Evolutionary conservation across 2,329 filamentous ascomycete species (phyloP), one percentile per base, ranked within the genome.

Genomic region (Lasiodiplodia hormozganensis): DNA sequence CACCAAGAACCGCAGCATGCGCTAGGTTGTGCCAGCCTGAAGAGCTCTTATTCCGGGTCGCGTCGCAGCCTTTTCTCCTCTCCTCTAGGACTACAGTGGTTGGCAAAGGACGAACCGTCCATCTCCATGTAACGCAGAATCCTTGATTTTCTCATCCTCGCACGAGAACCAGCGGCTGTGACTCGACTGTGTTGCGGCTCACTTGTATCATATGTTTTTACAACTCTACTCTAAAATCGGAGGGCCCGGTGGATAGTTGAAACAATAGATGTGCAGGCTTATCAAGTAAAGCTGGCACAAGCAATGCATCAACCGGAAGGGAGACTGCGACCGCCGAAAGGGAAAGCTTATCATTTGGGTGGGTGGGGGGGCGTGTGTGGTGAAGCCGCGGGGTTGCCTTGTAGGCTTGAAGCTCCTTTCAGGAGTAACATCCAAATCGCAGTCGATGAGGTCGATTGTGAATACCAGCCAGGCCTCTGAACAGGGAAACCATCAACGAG

Each of bases 141-240:
- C 25, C 60, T 21, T 64, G 60, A 64, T 52, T 64, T 52, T 14
- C 16, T 23, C 18, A 21, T 25, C 47, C 60, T 52, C 60, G 51
- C 60, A 64, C 60, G 38, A 47, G 34, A 62, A 49, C 12, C n/a
- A 18, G 23, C 60, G 60, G 43, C 47, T 53, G 47, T 64, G 60
- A 51, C 60, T 49, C 23, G 36, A 23, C 25, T 18, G 23, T 52
- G 23, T 14, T 49, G 40, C 21, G 16, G 36, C 28, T 36, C n/a
- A 40, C 11, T 49, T 49, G 28, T 28, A 64, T 38, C 23, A 64
- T 51, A 52, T n/a, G 18, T 38, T 38, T 31, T 36, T 10, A 18
- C 21, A 23, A 28, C 7, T 21, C 21, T 11, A 36, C 16, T 23
- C 18, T 10, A 38, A 47, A 58, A 25, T 23, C 2, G 5, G n/a